Percentiles rank a stretch among this genome's conserved stretches.
These are phyloP conservation scores for Penicillium desertorum DNA, from an alignment of 495 filamentous ascomycete species.

Conservation along the genomic window DNA sequence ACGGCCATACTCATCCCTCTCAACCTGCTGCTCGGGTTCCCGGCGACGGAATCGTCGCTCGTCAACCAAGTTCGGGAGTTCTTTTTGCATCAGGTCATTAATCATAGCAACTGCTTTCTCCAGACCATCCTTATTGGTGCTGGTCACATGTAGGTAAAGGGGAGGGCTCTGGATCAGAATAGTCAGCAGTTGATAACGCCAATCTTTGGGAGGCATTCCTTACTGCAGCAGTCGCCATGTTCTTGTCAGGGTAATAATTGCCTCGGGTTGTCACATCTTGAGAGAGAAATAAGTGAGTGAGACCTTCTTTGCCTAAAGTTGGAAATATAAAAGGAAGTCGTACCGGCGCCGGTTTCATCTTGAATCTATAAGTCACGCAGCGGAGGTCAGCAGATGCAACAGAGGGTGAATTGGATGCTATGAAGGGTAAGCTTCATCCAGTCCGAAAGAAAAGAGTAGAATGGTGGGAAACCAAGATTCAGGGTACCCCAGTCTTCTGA, in stretches of 20 bases:
- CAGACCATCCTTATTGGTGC: constrained; percentile 86
- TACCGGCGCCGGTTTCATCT: constrained; percentile 99
- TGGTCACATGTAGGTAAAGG: constrained; percentile 91
- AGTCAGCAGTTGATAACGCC: constrained; percentile 7
- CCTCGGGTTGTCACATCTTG: constrained; percentile 99
- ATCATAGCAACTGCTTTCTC: constrained; percentile 84
- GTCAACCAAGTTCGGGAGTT: constrained; percentile 91
- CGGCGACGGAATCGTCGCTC: constrained; percentile 89
- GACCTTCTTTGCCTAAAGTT: constrained; percentile 54
- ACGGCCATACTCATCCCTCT: constrained; percentile 90
- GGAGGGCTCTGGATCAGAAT: constrained; percentile 70
- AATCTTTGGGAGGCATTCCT: constrained; percentile 33
- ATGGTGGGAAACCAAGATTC: constrained; percentile 34
- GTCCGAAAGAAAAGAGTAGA: constrained; percentile 50
- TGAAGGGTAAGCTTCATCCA: constrained; percentile 80
- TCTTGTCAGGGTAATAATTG: constrained; percentile 95
- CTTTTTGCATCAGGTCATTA: constrained; percentile 93
- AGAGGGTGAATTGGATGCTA: constrained; percentile 73
- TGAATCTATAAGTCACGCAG: constrained; percentile 97
- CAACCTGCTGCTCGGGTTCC: constrained; percentile 80
- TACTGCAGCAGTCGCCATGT: constrained; percentile 90
- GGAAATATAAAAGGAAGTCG: constrained; percentile 58
- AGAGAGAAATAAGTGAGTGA: constrained; percentile 45
- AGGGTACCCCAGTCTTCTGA: constrained; percentile 4
- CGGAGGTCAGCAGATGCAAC: constrained; percentile 97